Conservation (phyloP, 2,329 filamentous ascomycete species). For the Thelonectria discophora region DNA sequence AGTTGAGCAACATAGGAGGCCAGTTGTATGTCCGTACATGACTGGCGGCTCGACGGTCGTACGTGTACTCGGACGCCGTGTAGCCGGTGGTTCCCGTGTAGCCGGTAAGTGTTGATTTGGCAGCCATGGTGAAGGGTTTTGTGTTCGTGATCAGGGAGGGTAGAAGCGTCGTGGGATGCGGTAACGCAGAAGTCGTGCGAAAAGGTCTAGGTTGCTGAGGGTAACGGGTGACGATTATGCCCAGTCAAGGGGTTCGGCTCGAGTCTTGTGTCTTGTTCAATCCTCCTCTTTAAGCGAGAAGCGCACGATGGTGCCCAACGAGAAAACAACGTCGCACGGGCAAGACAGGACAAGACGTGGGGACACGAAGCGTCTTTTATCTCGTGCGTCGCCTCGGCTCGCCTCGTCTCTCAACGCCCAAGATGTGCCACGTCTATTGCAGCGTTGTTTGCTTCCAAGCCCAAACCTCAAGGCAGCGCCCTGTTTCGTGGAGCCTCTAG, state of each 20-base stretch:
- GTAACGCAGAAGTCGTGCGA: background rate
- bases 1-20: slow-evolving; percentile 72
- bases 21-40: slow-evolving; percentile 71
- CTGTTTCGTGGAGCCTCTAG: slow-evolving; percentile 6
- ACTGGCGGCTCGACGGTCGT: slow-evolving; percentile 54
- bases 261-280: background rate
- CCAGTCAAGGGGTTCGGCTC: slow-evolving; percentile 1
- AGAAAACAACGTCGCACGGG: background rate
- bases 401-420: slow-evolving; percentile 19
- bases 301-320: slow-evolving; percentile 10
- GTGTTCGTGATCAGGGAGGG: background rate
- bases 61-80: slow-evolving; percentile 53
- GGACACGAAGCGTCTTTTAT: slow-evolving; percentile 13
- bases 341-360: background rate
- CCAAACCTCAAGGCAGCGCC: slow-evolving; percentile 4
- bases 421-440: slow-evolving; percentile 36
- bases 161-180: slow-evolving; percentile 3
- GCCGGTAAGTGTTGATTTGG: slow-evolving; percentile 40
- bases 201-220: background rate
- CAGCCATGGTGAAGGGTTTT: slow-evolving; percentile 38
- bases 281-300: slow-evolving; percentile 11
- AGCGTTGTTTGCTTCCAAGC: slow-evolving; percentile 17
- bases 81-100: slow-evolving; percentile 43
- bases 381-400: background rate
- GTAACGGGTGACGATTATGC: background rate